Conservation (phyloP, 495 filamentous ascomycete genomes). For the Friedmanniomyces simplex region DNA sequence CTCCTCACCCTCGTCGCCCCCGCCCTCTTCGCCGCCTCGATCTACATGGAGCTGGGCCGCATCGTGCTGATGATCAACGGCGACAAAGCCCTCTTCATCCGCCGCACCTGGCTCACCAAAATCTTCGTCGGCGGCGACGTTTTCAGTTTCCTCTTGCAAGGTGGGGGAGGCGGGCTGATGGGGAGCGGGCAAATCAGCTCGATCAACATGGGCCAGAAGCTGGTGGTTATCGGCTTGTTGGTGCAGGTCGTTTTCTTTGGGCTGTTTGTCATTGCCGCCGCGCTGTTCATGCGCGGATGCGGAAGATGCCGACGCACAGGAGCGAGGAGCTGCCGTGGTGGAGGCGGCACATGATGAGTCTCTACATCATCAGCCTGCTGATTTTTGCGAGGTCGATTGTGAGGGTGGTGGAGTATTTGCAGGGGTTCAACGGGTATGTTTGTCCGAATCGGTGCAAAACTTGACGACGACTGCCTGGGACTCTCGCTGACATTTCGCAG, state of each 20-base stretch:
- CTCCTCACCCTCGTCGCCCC: conserved; percentile 23
- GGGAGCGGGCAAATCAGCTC: not conserved
- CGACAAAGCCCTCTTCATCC: conserved; percentile 18
- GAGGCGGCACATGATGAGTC: conserved; percentile 30
- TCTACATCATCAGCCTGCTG: conserved; percentile 33
- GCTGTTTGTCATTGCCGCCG: conserved; percentile 16
- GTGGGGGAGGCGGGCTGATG: conserved; percentile 18
- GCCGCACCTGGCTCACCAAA: conserved; percentile 15
- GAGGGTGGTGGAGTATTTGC: conserved; percentile 34
- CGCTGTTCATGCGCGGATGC: conserved; percentile 11
- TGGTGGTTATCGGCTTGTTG: conserved; percentile 19
- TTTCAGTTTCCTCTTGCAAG: conserved; percentile 18
- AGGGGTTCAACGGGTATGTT: conserved; percentile 16
- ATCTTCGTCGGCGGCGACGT: conserved; percentile 21
- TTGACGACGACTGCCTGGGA: too few species aligned
- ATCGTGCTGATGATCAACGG: conserved; percentile 12
- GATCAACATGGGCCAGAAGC: conserved; percentile 10
- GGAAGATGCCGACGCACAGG: conserved; percentile 4
- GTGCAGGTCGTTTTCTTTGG: conserved; percentile 21
- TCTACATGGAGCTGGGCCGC: conserved; percentile 23
- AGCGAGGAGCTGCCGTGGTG: conserved; percentile 19
- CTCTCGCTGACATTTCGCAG: too few species aligned
- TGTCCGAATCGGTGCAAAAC: too few species aligned
- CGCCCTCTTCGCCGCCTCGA: conserved; percentile 17
- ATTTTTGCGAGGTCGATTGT: conserved; percentile 37